Percentiles rank a stretch among this genome's conserved stretches.
Evolutionary conservation across 1,284 basidiomycete genomes (phyloP).

Genomic region (Cryptococcus floricola): DNA sequence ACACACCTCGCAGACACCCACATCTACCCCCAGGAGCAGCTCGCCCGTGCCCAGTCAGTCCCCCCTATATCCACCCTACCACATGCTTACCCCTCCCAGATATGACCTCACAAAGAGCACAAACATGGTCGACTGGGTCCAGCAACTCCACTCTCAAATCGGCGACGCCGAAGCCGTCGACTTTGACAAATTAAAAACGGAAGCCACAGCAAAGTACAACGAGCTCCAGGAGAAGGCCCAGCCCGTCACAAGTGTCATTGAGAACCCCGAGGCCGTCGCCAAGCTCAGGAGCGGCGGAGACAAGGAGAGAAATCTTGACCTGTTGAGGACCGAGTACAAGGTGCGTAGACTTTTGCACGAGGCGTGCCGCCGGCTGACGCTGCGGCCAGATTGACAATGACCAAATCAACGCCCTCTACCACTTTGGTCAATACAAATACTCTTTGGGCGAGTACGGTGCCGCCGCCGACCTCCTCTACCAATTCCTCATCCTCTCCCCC

Average conservation of each 20-base stretch:
- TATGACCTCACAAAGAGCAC: constrained; percentile 97
- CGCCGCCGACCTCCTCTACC: constrained; percentile 96
- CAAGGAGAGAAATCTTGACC: constrained; percentile 92
- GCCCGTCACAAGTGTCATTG: constrained; percentile 89
- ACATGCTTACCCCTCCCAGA: constrained; percentile 23
- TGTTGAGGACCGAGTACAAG: constrained; percentile 88
- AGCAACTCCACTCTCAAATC: constrained; percentile 71
- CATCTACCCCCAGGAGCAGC: constrained; percentile 41
- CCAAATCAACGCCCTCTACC: constrained; percentile 94
- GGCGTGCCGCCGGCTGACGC: neutral
- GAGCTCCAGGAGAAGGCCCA: constrained; percentile 82
- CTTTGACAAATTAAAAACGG: constrained; percentile 73
- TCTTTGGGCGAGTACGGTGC: constrained; percentile 94
- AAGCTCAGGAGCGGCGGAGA: constrained; percentile 72
- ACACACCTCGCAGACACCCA: constrained; percentile 66
- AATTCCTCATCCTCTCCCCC: constrained; percentile 95
- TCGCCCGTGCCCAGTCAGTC: constrained; percentile 48
- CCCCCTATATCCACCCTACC: too few relatives aligned
- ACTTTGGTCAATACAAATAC: constrained; percentile 97
- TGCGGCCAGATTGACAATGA: constrained; percentile 73
- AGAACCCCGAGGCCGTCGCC: constrained; percentile 86
- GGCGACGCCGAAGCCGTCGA: constrained; percentile 53
- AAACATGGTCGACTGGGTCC: constrained; percentile 91
- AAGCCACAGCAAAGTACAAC: constrained; percentile 77
- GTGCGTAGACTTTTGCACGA: constrained; percentile 53